These are phyloP conservation scores for Boeremia lycopersici DNA, from an alignment of 2,329 filamentous ascomycete species.

Conservation along the genomic window DNA sequence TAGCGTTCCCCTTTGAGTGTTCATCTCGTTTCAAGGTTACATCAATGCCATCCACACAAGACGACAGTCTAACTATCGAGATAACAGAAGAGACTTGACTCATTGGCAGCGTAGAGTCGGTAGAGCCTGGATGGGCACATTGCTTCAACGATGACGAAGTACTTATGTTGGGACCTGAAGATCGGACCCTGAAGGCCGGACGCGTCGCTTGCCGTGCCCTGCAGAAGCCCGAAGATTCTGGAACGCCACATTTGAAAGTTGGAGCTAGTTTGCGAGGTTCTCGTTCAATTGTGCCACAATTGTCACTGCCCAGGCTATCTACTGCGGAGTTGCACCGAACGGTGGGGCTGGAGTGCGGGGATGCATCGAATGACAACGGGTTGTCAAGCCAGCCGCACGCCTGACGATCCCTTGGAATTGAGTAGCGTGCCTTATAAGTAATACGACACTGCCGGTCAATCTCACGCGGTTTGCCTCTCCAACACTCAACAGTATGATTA, in stretches of 20 bases:
- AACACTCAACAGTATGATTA: constrained; percentile 16
- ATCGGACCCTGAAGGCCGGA: constrained; percentile 11
- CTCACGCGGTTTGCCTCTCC: neutral
- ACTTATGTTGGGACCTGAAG: constrained; percentile 1
- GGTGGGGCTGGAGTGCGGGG: constrained; percentile 16
- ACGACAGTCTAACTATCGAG: neutral
- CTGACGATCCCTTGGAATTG: constrained; percentile 5
- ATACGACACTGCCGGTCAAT: constrained; percentile 1
- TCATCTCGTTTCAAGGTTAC: constrained; percentile 1
- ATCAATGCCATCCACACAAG: neutral
- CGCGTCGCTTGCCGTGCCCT: neutral
- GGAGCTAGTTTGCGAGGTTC: neutral
- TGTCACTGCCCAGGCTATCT: neutral
- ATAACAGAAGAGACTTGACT: neutral
- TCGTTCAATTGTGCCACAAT: neutral
- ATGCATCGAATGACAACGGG: constrained; percentile 11
- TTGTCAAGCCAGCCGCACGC: constrained; percentile 2
- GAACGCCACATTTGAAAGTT: neutral
- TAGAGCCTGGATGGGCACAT: too few relatives aligned
- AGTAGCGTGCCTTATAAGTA: constrained; percentile 5
- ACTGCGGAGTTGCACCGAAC: constrained; percentile 11
- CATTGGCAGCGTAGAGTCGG: neutral
- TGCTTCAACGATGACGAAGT: neutral
- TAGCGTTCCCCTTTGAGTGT: neutral
- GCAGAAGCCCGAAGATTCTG: neutral